Base-by-base conservation (phyloP, 2,329 filamentous ascomycete genomes). In the Exophiala spinifera region DNA sequence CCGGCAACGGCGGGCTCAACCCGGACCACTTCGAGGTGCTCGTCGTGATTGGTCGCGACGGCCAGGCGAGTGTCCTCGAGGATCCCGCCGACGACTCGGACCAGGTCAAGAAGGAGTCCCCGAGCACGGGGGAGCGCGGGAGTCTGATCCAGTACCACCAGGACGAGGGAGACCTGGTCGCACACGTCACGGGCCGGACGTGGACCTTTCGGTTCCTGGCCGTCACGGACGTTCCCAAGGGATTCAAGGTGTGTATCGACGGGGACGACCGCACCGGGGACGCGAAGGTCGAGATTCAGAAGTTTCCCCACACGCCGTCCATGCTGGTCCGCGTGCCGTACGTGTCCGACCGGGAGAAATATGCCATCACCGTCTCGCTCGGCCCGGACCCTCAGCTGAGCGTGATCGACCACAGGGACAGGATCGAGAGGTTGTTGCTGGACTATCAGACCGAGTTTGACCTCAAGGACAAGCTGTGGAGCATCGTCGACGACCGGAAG, bases 21-120 rank as follows among this genome's bases (percentile, higher is more conserved):
- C 79, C 80, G 0, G 63, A 67, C 1, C 65, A 64, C 1, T 68
- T 82, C 15, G 78, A 82, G 56, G 65, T 84, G 23, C 65, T 81
- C 0, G 67, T 79, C 1, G 71, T 76, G 0, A 69, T 78, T 2
- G 78, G 77, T 4, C 63, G 66, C 43, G 49, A 62, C 28, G 61
- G 62, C 1, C 56, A 68, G 0, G 79, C 80, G 49, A 72, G 71
- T 1, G 67, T 84, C 0, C 52, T 77, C 8, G 82, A 84, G 61
- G 77, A 82, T 39, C 42, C 48, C 1, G 55, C 25, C 0, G 63
- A 68, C 33, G 61, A 67, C 42, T 49, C 49, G 8, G 53, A 55
- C 14, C 34, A 49, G 39, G 40, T 49, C 15, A 55, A 55, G 42
- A 57, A 61, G 40, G 49, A 58, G 46, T 33, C 45, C 1, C 46